Conservation (phyloP, 495 filamentous ascomycete species). For the Penicillium paxilli region DNA sequence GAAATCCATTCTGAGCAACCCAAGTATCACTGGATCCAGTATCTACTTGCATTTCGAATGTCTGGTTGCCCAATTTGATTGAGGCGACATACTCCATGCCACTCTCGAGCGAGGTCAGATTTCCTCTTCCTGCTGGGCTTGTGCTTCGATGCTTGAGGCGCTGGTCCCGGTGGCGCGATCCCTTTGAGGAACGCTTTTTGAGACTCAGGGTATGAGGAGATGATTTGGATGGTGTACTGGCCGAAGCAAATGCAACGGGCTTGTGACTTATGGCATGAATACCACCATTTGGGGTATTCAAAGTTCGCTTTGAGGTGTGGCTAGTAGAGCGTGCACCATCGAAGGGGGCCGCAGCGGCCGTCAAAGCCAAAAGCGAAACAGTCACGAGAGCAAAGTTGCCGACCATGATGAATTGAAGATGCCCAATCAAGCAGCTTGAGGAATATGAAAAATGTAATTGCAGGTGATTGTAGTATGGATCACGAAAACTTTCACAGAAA, state of each 20-base stretch:
- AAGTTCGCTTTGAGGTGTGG: not conserved
- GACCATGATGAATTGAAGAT: not conserved
- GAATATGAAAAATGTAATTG: no score
- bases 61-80: constrained; percentile 12
- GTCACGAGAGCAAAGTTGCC: not conserved
- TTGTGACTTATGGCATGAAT: not conserved
- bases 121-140: no score
- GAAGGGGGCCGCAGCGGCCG: not conserved
- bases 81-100: constrained; percentile 11
- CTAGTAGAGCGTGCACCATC: no score
- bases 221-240: not conserved
- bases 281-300: not conserved
- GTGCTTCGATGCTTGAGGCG: no score
- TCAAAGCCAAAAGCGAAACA: not conserved
- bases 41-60: constrained; percentile 54
- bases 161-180: constrained; percentile 1
- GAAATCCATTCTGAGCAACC: constrained; percentile 48
- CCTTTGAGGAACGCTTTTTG: not conserved
- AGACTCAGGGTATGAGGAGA: not conserved
- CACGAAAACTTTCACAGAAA: no score
- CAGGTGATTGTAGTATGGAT: no score
- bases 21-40: constrained; percentile 64
- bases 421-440: no score
- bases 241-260: not conserved
- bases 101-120: no score